A percentile compares a stretch with the other conserved stretches of the same genome.
These are phyloP conservation scores for Psilocybe sp. DNA, from an alignment of 768 basidiomycete genomes.

Conservation along the genomic window DNA sequence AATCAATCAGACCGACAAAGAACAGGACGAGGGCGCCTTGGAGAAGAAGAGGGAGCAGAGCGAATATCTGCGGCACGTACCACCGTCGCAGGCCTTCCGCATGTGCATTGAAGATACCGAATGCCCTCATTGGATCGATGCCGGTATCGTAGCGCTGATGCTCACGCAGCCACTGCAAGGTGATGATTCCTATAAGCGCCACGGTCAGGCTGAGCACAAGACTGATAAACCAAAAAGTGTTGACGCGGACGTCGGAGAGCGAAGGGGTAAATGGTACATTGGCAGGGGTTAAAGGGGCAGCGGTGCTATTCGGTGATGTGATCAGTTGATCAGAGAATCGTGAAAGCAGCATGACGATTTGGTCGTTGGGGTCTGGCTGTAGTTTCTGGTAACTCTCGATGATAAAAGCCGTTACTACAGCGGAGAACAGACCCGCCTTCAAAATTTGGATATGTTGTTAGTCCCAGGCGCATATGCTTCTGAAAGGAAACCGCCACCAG, in stretches of 20 bases:
- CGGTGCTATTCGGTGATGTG: neutral
- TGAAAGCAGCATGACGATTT: neutral
- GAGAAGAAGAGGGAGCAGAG: constrained; percentile 18
- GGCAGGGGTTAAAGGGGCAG: neutral
- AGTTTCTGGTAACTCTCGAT: constrained; percentile 12
- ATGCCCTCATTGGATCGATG: constrained; percentile 5
- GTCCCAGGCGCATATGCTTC: too few species aligned
- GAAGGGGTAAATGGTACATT: constrained; percentile 3
- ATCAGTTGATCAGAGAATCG: neutral
- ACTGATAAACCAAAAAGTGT: constrained; percentile 17
- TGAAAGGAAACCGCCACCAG: neutral
- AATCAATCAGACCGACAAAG: constrained; percentile 20
- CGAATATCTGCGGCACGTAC: constrained; percentile 18
- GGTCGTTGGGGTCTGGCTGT: neutral
- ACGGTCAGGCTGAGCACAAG: constrained; percentile 15
- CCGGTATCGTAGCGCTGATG: constrained; percentile 12
- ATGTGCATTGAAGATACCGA: constrained; percentile 19
- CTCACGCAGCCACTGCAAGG: constrained; percentile 19
- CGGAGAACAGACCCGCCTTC: constrained; percentile 17
- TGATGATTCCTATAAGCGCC: constrained; percentile 16
- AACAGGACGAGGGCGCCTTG: constrained; percentile 21
- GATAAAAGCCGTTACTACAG: constrained; percentile 13
- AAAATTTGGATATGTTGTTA: too few species aligned
- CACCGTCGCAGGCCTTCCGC: constrained; percentile 17
- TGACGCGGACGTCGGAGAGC: constrained; percentile 10